phyloP scores from a whole-genome alignment of 192 early-diverging fungal genomes.

The Entrophospora sp. region DNA sequence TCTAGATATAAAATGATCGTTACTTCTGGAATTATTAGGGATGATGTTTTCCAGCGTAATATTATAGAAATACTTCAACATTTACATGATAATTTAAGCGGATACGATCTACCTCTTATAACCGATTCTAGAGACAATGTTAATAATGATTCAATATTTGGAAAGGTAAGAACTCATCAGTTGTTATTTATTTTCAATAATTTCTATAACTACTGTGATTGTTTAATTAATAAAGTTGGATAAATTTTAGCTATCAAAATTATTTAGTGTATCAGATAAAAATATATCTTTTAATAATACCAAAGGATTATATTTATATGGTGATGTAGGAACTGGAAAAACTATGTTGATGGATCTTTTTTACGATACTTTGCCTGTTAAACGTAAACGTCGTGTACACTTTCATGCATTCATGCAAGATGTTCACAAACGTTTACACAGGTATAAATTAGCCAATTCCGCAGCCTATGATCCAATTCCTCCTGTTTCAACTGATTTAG shows the following conservation, averaged over 20 bases:
- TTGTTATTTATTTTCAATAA: neutral
- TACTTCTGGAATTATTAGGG: conserved; percentile 39
- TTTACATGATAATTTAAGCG: conserved; percentile 51
- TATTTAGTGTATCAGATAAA: conserved; percentile 23
- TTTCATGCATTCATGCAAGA: conserved; percentile 98
- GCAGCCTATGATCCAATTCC: conserved; percentile 55
- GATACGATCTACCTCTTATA: conserved; percentile 43
- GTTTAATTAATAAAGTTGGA: neutral
- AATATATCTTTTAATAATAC: conserved; percentile 25
- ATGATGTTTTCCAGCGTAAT: conserved; percentile 58
- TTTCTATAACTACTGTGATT: no score
- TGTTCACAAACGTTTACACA: conserved; percentile 68
- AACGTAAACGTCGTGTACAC: conserved; percentile 79
- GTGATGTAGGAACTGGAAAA: conserved; percentile 86
- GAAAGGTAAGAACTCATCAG: conserved; percentile 20
- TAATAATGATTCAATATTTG: conserved; percentile 20
- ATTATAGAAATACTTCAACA: conserved; percentile 60
- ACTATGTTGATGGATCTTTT: conserved; percentile 96
- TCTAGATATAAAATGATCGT: conserved; percentile 40
- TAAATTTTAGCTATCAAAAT: conserved; percentile 14
- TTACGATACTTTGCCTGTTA: conserved; percentile 64
- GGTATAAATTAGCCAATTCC: conserved; percentile 42
- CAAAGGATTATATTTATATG: conserved; percentile 54
- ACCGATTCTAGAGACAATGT: neutral
- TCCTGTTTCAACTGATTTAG: conserved; percentile 71